These are phyloP conservation scores for Penicillium digitatum DNA, from an alignment of 2,329 filamentous ascomycete genomes.

Conservation along the genomic window DNA sequence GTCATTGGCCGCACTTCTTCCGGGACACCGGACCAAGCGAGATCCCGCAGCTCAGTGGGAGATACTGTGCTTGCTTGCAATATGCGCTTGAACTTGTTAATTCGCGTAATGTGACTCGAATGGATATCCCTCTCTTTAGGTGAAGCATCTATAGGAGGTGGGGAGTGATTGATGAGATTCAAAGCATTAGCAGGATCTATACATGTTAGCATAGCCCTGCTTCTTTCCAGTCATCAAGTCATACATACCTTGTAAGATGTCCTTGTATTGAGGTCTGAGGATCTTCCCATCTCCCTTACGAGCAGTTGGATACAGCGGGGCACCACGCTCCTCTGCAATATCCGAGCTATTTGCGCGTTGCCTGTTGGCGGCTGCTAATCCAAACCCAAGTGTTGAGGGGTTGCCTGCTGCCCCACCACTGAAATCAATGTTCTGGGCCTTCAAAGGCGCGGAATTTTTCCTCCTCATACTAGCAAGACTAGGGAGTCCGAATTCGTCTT, in stretches of 20 bases:
- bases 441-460: constrained; percentile 48
- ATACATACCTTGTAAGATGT: constrained; percentile 68
- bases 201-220: constrained; percentile 2
- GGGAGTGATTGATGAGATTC: constrained; percentile 85
- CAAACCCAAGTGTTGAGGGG: constrained; percentile 28
- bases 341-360: constrained; percentile 82
- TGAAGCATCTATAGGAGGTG: constrained; percentile 67
- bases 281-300: constrained; percentile 95
- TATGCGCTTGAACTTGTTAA: constrained; percentile 98
- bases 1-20: constrained; percentile 96
- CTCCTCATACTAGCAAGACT: constrained; percentile 89
- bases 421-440: constrained; percentile 45
- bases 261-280: constrained; percentile 92
- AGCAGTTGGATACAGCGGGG: constrained; percentile 77
- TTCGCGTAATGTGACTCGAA: constrained; percentile 81
- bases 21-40: constrained; percentile 92
- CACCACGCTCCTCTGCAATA: constrained; percentile 84
- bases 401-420: constrained; percentile 30
- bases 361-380: constrained; percentile 46
- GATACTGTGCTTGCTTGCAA: constrained; percentile 88
- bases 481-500: constrained; percentile 92
- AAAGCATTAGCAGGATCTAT: constrained; percentile 81
- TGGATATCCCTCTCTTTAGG: constrained; percentile 82
- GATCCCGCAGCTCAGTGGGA: constrained; percentile 72
- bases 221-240: neutral